These are phyloP conservation scores for Mycena filopes DNA, from an alignment of 768 basidiomycete genomes.

Conservation along the genomic window DNA sequence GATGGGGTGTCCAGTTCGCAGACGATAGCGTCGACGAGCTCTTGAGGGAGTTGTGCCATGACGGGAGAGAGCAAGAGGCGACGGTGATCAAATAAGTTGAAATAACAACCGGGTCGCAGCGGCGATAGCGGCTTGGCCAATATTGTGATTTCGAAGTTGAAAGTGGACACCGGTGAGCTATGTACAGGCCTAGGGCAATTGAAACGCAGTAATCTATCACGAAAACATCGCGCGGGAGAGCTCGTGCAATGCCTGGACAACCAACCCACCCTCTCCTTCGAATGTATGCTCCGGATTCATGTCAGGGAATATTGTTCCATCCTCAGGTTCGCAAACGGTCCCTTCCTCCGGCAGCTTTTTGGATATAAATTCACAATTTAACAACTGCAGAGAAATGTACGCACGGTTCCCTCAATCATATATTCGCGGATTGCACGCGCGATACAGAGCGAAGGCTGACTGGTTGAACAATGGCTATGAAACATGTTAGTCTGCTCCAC, in stretches of 20 bases:
- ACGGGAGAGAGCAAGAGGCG: too few species aligned
- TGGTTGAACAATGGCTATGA: constrained; percentile 7
- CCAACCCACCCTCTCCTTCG: neutral
- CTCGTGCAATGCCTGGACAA: neutral
- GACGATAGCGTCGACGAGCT: constrained; percentile 13
- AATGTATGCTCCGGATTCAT: neutral
- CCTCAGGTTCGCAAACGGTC: constrained; percentile 8
- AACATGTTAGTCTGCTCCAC: too few species aligned
- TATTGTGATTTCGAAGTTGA: too few species aligned
- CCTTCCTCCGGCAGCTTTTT: constrained; percentile 1
- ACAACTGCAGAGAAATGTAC: neutral
- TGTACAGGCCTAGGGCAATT: too few species aligned
- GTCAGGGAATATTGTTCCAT: constrained; percentile 1
- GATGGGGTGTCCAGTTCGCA: neutral
- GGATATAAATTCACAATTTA: neutral
- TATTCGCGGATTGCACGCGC: constrained; percentile 13
- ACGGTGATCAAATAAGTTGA: too few species aligned
- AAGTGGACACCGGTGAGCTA: too few species aligned
- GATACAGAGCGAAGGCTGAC: constrained; percentile 19
- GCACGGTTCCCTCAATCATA: constrained; percentile 12
- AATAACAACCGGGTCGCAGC: too few species aligned
- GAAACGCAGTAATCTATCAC: too few species aligned
- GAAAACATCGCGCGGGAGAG: neutral
- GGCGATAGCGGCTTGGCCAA: too few species aligned
- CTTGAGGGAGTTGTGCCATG: neutral